Evolutionary conservation across 1,139 yeast genomes (phyloP), one percentile per base, ranked within the genome.

Genomic region (Yarrowia galli): DNA sequence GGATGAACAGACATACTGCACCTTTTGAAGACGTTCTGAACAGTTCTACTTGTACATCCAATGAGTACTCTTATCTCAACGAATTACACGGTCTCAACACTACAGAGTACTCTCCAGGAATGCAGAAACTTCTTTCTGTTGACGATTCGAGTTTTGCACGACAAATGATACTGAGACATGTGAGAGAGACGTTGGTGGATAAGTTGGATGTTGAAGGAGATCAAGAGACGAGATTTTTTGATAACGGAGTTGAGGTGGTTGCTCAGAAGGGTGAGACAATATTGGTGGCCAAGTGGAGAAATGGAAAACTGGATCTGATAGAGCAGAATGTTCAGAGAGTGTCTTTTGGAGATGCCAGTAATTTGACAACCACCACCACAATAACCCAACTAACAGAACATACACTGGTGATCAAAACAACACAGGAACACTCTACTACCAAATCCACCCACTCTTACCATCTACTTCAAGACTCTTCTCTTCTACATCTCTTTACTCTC

Each of bases 61-160:
- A 51, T 12, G 54, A 49, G 40, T 51, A 35, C 42, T 35, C 40
- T 12, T 35, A 51, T 35, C 42, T 51, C 23, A 6, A n/a, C 13
- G 42, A 22, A 8, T 16, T 51, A 8, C 5, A 20, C 3, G 58
- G 42, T 3, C 58, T 51, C 3, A 1, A 4, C 13, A 51, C 58
- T 2, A 3, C 13, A 2, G 18, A 20, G n/a, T 51, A 35, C n/a
- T 8, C 40, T 51, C 13, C 42, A 8, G 58, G 58, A n/a, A 51
- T 51, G 58, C n/a, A 20, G 16, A 35, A 35, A 16, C 28, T 51
- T 15, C 23, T 51, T 4, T 35, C 25, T 0, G 18, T 28, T 22
- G 58, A 51, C 42, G 58, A 51, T 3, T 35, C 42, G 8, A 51
- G 42, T 35, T 51, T 51, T 13, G 9, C 16, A 8, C 25, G 58